These are phyloP conservation scores for Podospora appendiculata DNA, from an alignment of 495 filamentous ascomycete species.

Conservation along the genomic window DNA sequence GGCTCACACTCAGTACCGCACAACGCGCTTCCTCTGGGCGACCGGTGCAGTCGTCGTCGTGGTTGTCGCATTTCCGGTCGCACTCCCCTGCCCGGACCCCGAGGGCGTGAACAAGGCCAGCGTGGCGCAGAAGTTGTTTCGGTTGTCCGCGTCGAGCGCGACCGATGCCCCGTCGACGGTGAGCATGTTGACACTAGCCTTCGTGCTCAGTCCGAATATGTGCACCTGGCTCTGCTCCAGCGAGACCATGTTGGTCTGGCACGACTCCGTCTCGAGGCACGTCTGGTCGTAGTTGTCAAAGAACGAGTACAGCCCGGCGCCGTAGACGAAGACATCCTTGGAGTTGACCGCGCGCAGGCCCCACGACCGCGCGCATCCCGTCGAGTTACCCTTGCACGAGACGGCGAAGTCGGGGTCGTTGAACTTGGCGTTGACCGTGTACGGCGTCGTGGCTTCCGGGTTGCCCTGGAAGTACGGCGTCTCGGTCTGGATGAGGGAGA, in stretches of 20 bases:
- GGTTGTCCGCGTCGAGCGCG: slow-evolving; percentile 57
- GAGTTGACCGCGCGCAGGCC: slow-evolving; percentile 72
- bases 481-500: slow-evolving; percentile 82
- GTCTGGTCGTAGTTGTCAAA: slow-evolving; percentile 78
- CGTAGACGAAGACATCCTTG: slow-evolving; percentile 62
- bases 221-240: slow-evolving; percentile 65
- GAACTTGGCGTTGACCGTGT: slow-evolving; percentile 52
- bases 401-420: slow-evolving; percentile 68
- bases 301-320: slow-evolving; percentile 78
- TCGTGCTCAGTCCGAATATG: slow-evolving; percentile 77
- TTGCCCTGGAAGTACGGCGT: slow-evolving; percentile 91
- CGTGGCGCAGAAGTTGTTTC: slow-evolving; percentile 68
- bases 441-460: slow-evolving; percentile 63
- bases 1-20: no score
- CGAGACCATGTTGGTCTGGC: slow-evolving; percentile 82
- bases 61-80: no score
- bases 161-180: slow-evolving; percentile 47
- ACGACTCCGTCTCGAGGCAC: slow-evolving; percentile 66
- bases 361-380: slow-evolving; percentile 72
- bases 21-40: no score
- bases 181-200: slow-evolving; percentile 83
- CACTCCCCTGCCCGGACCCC: no score
- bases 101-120: slow-evolving; percentile 48
- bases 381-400: slow-evolving; percentile 51
- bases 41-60: no score